Percentiles rank a stretch among this genome's conserved stretches.
These are phyloP conservation scores for Colletotrichum horii DNA, from an alignment of 2,329 filamentous ascomycete species.

Conservation along the genomic window DNA sequence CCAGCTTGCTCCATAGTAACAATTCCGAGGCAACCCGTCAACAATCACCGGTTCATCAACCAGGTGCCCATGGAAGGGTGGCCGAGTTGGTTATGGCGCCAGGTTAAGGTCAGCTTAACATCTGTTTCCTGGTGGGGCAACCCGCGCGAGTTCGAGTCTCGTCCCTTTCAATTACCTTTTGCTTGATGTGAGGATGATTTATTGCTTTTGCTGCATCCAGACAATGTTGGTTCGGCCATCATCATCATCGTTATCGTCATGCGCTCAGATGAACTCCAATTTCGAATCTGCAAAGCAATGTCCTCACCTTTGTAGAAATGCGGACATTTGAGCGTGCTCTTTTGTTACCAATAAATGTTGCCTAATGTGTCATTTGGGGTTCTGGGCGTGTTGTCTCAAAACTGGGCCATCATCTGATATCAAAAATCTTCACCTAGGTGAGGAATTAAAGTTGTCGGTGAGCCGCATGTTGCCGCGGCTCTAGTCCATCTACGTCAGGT, in stretches of 20 bases:
- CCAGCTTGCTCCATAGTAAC: neutral
- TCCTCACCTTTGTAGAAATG: neutral
- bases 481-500: neutral
- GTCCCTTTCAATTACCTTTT: neutral
- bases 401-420: neutral
- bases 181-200: neutral
- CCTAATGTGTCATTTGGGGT: too few relatives aligned
- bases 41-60: neutral
- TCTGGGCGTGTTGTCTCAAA: neutral
- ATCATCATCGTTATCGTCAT: neutral
- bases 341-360: neutral
- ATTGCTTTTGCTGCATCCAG: neutral
- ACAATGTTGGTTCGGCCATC: neutral
- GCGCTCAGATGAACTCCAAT: fast-evolving
- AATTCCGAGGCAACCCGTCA: fast-evolving
- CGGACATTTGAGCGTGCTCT: neutral
- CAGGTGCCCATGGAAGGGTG: neutral
- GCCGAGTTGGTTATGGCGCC: constrained; percentile 1
- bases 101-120: constrained; percentile 2
- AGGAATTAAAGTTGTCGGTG: constrained; percentile 1
- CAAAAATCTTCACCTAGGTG: neutral
- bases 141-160: neutral
- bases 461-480: neutral
- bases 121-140: neutral
- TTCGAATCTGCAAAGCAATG: neutral